Conservation (phyloP, 495 filamentous ascomycete species). For the Aspergillus indologenus region DNA sequence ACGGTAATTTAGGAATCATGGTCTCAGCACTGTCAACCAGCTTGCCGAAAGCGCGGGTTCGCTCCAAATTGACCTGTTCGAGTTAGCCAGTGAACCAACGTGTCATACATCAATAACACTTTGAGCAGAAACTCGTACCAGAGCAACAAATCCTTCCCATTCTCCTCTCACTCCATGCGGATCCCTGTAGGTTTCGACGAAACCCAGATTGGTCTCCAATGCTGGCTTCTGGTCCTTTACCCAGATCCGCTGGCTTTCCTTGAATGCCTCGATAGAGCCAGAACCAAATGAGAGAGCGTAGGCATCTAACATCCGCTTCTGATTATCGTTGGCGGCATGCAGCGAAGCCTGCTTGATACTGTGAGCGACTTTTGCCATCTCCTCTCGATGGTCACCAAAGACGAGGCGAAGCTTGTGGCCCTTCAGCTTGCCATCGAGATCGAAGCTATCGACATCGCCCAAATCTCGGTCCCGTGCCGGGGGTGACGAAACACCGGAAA, state of each 20-base stretch:
- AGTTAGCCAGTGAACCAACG: conserved; percentile 26
- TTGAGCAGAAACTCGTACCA: conserved; percentile 43
- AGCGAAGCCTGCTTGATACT: conserved; percentile 69
- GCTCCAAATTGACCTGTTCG: conserved; percentile 68
- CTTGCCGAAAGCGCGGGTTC: conserved; percentile 83
- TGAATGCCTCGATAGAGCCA: conserved; percentile 84
- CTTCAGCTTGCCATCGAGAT: conserved; percentile 57
- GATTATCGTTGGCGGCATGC: conserved; percentile 78
- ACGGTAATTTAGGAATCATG: conserved; percentile 86
- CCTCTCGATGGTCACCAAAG: conserved; percentile 77
- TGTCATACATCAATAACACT: neutral
- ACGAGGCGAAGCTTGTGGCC: conserved; percentile 73
- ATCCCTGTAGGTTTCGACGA: conserved; percentile 95
- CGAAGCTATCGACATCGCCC: conserved; percentile 62
- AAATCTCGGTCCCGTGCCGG: conserved; percentile 64
- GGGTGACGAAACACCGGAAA: conserved; percentile 61
- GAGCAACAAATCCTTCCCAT: conserved; percentile 90
- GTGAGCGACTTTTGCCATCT: conserved; percentile 75
- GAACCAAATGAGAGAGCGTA: conserved; percentile 83
- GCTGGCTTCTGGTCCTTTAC: conserved; percentile 86
- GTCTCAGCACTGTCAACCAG: conserved; percentile 76
- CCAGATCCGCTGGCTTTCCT: conserved; percentile 88
- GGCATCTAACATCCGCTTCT: conserved; percentile 76
- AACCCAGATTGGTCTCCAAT: conserved; percentile 90
- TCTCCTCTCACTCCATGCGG: conserved; percentile 91